Percentiles rank a stretch among this genome's conserved stretches.
Evolutionary conservation across 2,329 filamentous ascomycete species (phyloP).

Genomic region (Cladosporium sp.): DNA sequence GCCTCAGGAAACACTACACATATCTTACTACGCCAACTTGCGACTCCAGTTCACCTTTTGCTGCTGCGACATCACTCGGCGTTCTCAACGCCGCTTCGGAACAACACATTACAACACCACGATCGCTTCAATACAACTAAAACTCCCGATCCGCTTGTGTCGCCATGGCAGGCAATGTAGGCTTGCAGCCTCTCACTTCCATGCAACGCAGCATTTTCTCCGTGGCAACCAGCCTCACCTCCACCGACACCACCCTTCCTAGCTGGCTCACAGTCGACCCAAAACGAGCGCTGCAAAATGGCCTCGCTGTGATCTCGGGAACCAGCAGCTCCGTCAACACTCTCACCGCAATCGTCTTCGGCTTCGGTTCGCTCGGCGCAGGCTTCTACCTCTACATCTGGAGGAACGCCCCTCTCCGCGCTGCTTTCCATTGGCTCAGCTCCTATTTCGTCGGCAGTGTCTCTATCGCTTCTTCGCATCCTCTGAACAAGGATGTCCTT

Average conservation of each 20-base stretch:
- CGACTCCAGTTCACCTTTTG: not conserved
- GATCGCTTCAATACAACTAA: not conserved
- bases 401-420: conserved; percentile 2
- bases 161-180: not conserved
- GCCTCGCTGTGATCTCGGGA: not conserved
- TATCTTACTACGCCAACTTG: conserved; percentile 1
- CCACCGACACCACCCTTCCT: not conserved
- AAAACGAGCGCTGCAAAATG: conserved; percentile 12
- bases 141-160: not conserved
- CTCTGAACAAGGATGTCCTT: conserved; percentile 13
- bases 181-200: conserved; percentile 1
- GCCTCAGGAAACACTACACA: not conserved
- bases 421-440: not conserved
- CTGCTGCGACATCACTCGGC: not conserved
- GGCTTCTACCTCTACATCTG: conserved; percentile 18
- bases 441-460: conserved; percentile 11
- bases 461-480: conserved; percentile 11
- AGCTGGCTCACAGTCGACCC: conserved; percentile 12
- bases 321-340: conserved; percentile 8
- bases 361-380: conserved; percentile 8
- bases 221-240: conserved; percentile 14
- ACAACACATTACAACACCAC: not conserved
- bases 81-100: not conserved
- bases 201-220: conserved; percentile 4
- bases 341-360: conserved; percentile 3